Base-by-base conservation (phyloP, 306 rosid species). In the Sphenostylis stenocarpa region DNA sequence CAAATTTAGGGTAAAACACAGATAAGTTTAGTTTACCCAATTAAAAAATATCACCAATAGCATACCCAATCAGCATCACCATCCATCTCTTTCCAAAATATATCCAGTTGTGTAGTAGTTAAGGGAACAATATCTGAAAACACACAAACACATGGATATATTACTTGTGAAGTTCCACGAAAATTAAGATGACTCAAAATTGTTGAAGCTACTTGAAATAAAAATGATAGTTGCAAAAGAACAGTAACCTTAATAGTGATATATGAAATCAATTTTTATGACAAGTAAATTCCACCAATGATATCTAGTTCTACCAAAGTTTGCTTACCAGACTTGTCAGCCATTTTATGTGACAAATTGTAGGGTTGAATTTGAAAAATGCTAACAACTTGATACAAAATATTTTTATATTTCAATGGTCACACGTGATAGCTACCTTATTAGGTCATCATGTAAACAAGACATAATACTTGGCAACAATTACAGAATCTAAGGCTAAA, bases 31-130 rank as follows among this genome's bases (percentile, higher is more conserved):
- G 70, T 78, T 81, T 79, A 84, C 82, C 86, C 65, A 83, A 81
- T 83, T 74, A 80, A 80, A 53, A 77, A 80, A 80, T 70, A 69
- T 62, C 72, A 82, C 60, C 73, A 87, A 78, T 76, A 76, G 87
- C 96, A 77, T 91, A 96, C 99, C 99, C 99, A 96, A 75, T 93
- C 98, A 71, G 94, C 89, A 82, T 96, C 97, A 3, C 90, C 94
- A 76, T 91, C 91, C 86, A 86, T 78, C 91, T 88, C 94, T 88
- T 96, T 96, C 99, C 97, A 96, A 86, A 83, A 92, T 80, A 93
- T 72, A 86, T 96, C 97, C 90, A 86, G 89, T 74, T 88, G 99
- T 84, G 84, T 82, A 78, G 94, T 75, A 77, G 87, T 82, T 21
- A 86, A 81, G 73, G 96, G 94, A 81, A 91, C 92, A 70, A 89